phyloP scores from a whole-genome alignment of 495 filamentous ascomycete genomes.

The Thozetella sp. region DNA sequence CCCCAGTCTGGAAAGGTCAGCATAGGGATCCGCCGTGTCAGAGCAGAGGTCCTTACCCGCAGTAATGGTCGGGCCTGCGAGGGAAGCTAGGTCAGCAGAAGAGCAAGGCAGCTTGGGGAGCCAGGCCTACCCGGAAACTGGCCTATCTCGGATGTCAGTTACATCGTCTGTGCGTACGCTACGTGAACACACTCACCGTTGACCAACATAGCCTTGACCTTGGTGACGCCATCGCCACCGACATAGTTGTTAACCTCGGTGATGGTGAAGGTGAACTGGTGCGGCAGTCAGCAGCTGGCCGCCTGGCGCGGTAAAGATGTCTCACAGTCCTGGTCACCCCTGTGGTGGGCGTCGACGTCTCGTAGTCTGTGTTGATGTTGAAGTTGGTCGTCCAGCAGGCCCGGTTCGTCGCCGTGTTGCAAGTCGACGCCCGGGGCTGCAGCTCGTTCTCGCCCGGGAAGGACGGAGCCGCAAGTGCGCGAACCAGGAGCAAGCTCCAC shows the following conservation, averaged over 20 bases:
- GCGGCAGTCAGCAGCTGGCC: neutral
- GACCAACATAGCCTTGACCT: constrained; percentile 40
- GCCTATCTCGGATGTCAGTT: too few relatives aligned
- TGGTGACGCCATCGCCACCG: constrained; percentile 46
- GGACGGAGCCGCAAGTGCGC: neutral
- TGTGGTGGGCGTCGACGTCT: constrained; percentile 20
- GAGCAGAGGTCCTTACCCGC: constrained; percentile 10
- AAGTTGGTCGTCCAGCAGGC: constrained; percentile 35
- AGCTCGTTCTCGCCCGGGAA: constrained; percentile 4
- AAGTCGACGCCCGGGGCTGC: constrained; percentile 21
- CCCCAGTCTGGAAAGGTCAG: constrained; percentile 47
- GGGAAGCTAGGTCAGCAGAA: too few relatives aligned
- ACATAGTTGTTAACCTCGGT: constrained; percentile 30
- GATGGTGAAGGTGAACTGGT: constrained; percentile 39
- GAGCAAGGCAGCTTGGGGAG: too few relatives aligned
- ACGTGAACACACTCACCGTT: constrained; percentile 32
- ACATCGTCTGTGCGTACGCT: neutral
- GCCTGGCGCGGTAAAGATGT: neutral
- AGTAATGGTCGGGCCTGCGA: constrained; percentile 56
- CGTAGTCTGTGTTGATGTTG: constrained; percentile 36
- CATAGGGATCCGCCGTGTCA: constrained; percentile 16
- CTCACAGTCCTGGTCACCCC: constrained; percentile 23
- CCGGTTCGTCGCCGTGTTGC: constrained; percentile 32
- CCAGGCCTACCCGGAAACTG: constrained; percentile 31
- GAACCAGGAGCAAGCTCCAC: neutral